These are phyloP conservation scores for Coemansia sp. DNA, from an alignment of 192 early-diverging fungal genomes.

Conservation along the genomic window DNA sequence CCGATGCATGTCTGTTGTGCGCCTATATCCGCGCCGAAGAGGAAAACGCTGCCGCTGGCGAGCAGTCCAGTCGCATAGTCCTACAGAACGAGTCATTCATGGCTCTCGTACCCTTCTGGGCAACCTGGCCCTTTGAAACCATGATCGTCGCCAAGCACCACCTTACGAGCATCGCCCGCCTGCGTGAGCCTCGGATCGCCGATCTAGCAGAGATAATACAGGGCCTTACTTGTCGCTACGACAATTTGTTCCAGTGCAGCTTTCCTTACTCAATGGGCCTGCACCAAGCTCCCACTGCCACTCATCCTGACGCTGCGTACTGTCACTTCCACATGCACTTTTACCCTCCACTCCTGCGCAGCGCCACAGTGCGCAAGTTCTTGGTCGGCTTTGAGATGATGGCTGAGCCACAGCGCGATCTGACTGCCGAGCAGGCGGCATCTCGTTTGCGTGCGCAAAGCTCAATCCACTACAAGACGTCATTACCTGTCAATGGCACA, in stretches of 20 bases:
- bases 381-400: constrained; percentile 96
- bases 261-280: constrained; percentile 99
- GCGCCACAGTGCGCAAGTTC: constrained; percentile 92
- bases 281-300: constrained; percentile 81
- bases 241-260: constrained; percentile 87
- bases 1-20: constrained; percentile 73
- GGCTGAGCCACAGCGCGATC: constrained; percentile 90
- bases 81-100: constrained; percentile 82
- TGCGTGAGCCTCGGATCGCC: constrained; percentile 56
- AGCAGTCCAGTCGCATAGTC: constrained; percentile 65
- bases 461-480: constrained; percentile 25
- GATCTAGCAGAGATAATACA: constrained; percentile 81
- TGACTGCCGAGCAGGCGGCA: constrained; percentile 94
- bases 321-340: constrained; percentile 93
- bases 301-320: constrained; percentile 53
- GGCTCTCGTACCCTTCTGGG: constrained; percentile 94
- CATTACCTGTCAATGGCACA: neutral
- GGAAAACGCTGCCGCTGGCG: constrained; percentile 42
- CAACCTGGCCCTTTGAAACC: constrained; percentile 95
- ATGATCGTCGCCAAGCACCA: constrained; percentile 80
- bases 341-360: constrained; percentile 93
- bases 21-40: constrained; percentile 66
- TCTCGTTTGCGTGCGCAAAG: constrained; percentile 66
- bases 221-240: constrained; percentile 83
- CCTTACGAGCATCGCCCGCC: constrained; percentile 59